Conservation (phyloP, 2,329 filamentous ascomycete species). For the Cladosporium sp. region DNA sequence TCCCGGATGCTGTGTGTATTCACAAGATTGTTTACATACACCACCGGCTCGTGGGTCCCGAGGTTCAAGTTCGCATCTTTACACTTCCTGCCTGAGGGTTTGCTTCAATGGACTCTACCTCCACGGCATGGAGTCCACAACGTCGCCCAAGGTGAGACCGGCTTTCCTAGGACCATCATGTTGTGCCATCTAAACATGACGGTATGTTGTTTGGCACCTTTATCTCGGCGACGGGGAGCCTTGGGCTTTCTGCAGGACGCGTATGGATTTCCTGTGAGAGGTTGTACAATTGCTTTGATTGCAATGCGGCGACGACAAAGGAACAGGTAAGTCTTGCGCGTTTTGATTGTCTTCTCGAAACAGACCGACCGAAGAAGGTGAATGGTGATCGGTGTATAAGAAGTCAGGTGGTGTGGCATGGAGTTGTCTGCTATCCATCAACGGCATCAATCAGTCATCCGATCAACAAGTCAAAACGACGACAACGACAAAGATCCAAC, state of each 20-base stretch:
- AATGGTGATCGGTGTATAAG: background rate
- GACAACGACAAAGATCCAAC: background rate
- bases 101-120: background rate
- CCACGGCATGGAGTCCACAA: background rate
- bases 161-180: background rate
- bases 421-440: background rate
- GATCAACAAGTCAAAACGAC: background rate
- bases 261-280: no score
- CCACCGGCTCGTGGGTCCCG: background rate
- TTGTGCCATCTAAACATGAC: background rate
- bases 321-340: background rate
- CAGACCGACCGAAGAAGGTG: background rate
- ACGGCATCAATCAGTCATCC: background rate
- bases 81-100: background rate
- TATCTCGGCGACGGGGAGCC: background rate
- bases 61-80: background rate
- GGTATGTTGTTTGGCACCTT: background rate
- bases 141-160: background rate
- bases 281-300: slow-evolving; percentile 13
- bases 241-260: background rate
- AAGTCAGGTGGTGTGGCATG: background rate
- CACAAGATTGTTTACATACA: background rate
- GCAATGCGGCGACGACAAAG: background rate
- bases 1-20: background rate
- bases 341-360: background rate